These are phyloP conservation scores for Azolla pinnata DNA, from an alignment of 75 land plant species.

Conservation along the genomic window DNA sequence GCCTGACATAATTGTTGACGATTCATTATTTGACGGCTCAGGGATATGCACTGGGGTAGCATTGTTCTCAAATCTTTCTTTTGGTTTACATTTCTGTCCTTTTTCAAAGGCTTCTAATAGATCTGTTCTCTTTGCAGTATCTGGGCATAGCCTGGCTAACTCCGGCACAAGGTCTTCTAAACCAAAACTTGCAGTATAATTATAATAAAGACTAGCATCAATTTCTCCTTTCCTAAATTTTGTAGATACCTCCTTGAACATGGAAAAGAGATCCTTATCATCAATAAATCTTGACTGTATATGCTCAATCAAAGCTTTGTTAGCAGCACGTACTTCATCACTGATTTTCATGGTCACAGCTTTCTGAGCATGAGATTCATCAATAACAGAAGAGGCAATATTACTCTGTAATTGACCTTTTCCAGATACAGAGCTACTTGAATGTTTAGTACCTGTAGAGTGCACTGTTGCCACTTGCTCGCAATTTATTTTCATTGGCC, in stretches of 20 bases:
- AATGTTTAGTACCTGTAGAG: not conserved
- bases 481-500: not conserved
- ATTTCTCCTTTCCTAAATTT: constrained; percentile 58
- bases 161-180: constrained; percentile 66
- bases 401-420: not conserved
- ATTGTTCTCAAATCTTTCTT: too few relatives aligned
- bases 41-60: not conserved
- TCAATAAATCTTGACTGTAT: constrained; percentile 47
- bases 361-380: not conserved
- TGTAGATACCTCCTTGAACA: constrained; percentile 61
- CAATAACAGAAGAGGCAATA: constrained; percentile 1
- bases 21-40: not conserved
- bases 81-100: constrained; percentile 1
- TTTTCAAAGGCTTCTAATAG: constrained; percentile 50
- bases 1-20: not conserved
- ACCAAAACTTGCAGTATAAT: constrained; percentile 54
- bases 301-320: constrained; percentile 65
- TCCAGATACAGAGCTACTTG: not conserved
- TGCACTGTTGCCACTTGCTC: not conserved
- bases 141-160: constrained; percentile 85
- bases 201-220: constrained; percentile 32
- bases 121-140: constrained; percentile 60
- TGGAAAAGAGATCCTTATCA: constrained; percentile 56
- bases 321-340: constrained; percentile 65
- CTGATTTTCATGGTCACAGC: not conserved